These are phyloP conservation scores for Chaetomiaceae sp. DNA, from an alignment of 2,329 filamentous ascomycete species.

Conservation along the genomic window DNA sequence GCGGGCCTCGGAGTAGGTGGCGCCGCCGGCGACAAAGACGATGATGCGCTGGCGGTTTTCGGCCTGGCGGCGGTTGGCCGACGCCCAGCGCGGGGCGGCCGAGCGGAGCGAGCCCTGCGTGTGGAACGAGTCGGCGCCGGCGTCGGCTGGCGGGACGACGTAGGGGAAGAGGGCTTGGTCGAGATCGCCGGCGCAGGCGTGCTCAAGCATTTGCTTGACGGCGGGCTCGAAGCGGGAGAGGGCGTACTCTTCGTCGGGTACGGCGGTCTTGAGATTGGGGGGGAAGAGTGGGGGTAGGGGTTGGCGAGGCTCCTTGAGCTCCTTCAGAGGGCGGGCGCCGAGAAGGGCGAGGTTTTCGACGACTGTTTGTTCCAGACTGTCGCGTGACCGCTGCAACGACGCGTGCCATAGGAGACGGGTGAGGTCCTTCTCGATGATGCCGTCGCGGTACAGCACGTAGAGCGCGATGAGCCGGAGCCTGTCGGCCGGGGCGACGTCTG, in stretches of 20 bases:
- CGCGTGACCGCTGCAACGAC: slow-evolving; percentile 59
- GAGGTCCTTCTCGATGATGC: slow-evolving; percentile 78
- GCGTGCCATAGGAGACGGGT: slow-evolving; percentile 81
- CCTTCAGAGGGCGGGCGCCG: slow-evolving; percentile 65
- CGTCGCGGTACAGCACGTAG: slow-evolving; percentile 82
- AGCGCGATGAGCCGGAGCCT: slow-evolving; percentile 79
- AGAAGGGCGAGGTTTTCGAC: slow-evolving; percentile 77
- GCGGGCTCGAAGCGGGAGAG: slow-evolving; percentile 83
- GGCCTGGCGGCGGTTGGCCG: slow-evolving; percentile 64
- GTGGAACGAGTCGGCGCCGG: slow-evolving; percentile 49
- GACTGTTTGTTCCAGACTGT: slow-evolving; percentile 56
- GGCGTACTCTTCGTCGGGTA: slow-evolving; percentile 68
- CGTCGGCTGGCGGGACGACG: slow-evolving; percentile 64
- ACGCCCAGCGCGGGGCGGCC: slow-evolving; percentile 93
- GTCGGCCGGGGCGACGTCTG: slow-evolving; percentile 65
- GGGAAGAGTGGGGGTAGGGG: slow-evolving; percentile 66
- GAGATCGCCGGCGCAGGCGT: slow-evolving; percentile 61
- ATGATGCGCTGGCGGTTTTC: slow-evolving; percentile 89
- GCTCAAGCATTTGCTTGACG: slow-evolving; percentile 78
- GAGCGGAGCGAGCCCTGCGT: slow-evolving; percentile 76
- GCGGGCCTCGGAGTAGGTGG: slow-evolving; percentile 86
- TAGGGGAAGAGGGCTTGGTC: slow-evolving; percentile 67
- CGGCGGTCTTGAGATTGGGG: slow-evolving; percentile 53
- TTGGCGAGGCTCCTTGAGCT: slow-evolving; percentile 71
- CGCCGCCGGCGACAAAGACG: slow-evolving; percentile 91